Base-by-base conservation (phyloP, 2,329 filamentous ascomycete species). In the Aureobasidium sp. region DNA sequence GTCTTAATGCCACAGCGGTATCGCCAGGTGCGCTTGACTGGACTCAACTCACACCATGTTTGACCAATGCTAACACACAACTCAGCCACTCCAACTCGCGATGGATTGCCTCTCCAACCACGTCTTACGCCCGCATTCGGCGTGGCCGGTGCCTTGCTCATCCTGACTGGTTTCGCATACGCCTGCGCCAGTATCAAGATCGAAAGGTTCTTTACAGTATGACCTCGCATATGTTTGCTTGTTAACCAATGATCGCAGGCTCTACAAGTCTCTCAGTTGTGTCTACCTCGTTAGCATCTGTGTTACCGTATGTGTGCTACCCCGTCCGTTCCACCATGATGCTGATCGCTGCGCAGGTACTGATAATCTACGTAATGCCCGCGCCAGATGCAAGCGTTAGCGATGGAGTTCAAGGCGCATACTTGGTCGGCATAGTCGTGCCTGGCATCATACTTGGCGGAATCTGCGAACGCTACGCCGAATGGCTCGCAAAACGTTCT, bases 101-200 rank as follows among this genome's bases (percentile, higher is more conserved):
- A 59, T 59, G 55, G 31, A 48, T 80, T 97, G 20, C 93, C 93
- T 0, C 77, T 96, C 37, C 70, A 83, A 27, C 91, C 93, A 0
- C 76, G 74, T 61, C 81, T 97, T 52, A 96, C 91, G 1, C 91
- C 93, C 3, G 91, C 87, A 44, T 86, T 90, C 75, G 90, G 86
- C 3, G 83, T 97, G 53, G 87, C 86, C 37, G 93, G 92, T 27
- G 83, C 87, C 22, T 78, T 97, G 55, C 79, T 97, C 64, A 80
- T 97, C 47, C 71, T 86, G 4, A 84, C 86, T 9, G 93, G 93
- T n/a, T 70, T 82, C 9, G 78, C 84, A 7, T 88, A 94, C 70
- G 82, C 84, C 8, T 75, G 96, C 22, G 82, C 96, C 67, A 92
- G 92, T 1, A 90, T 96, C 70, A 93, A 90, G 74, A 90, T 90